A percentile compares a stretch with the other conserved stretches of the same genome.
These are phyloP conservation scores for Coleophoma eucalyptorum DNA, from an alignment of 2,329 filamentous ascomycete genomes.

Conservation along the genomic window DNA sequence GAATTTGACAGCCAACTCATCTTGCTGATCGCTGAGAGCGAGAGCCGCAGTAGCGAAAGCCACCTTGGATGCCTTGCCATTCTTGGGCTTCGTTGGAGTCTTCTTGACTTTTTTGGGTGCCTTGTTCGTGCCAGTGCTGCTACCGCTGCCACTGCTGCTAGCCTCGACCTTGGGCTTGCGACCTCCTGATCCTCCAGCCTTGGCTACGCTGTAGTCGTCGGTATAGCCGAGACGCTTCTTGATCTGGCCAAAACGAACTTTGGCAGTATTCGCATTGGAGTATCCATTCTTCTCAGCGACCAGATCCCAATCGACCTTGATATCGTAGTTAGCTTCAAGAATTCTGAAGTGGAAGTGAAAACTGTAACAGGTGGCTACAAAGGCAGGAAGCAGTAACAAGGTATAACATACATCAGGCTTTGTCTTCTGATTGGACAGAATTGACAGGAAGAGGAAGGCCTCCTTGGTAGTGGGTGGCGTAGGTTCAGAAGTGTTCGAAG, in stretches of 20 bases:
- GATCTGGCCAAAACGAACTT: slow-evolving; percentile 47
- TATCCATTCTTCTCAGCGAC: slow-evolving; percentile 39
- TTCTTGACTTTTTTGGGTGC: slow-evolving; percentile 8
- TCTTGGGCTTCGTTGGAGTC: background rate
- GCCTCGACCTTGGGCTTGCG: slow-evolving; percentile 1
- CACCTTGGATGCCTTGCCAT: background rate
- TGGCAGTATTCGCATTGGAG: slow-evolving; percentile 41
- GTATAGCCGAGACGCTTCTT: slow-evolving; percentile 38
- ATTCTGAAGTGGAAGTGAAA: background rate
- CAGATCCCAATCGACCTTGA: slow-evolving; percentile 38
- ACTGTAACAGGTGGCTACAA: background rate
- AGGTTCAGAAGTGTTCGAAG: background rate
- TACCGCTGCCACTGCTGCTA: background rate
- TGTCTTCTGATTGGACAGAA: slow-evolving; percentile 13
- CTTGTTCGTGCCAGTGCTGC: slow-evolving; percentile 9
- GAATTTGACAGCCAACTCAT: background rate
- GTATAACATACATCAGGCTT: slow-evolving; percentile 12
- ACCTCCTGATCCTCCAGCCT: background rate
- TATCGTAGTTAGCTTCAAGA: background rate
- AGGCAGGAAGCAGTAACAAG: background rate
- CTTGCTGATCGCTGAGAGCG: background rate
- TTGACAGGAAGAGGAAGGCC: slow-evolving; percentile 12
- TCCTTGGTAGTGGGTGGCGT: slow-evolving; percentile 9
- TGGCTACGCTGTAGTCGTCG: background rate
- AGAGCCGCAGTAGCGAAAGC: background rate